Conservation (phyloP, 306 rosid genomes). For the Psophocarpus tetragonolobus region DNA sequence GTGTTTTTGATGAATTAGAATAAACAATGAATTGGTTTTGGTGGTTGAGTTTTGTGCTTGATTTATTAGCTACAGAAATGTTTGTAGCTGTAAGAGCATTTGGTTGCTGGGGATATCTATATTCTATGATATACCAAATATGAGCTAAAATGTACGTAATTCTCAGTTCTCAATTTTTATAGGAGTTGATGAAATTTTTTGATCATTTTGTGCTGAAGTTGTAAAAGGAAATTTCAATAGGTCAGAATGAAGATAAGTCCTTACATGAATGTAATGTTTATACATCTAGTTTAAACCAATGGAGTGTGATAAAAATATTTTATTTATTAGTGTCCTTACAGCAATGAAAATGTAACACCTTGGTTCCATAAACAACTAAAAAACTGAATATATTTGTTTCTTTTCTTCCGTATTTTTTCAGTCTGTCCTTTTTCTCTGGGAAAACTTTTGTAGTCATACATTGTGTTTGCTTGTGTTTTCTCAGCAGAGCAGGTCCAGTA, state of each 20-base stretch:
- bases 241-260: background rate
- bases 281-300: background rate
- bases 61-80: background rate
- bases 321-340: background rate
- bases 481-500: background rate
- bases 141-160: background rate
- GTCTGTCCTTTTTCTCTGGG: background rate
- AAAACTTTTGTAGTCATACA: conserved; percentile 6
- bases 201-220: conserved; percentile 16
- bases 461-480: background rate
- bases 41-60: background rate
- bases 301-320: background rate
- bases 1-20: conserved; percentile 19
- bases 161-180: too few relatives aligned
- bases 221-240: background rate
- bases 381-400: background rate
- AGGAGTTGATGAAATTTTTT: background rate
- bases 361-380: background rate
- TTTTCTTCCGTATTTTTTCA: background rate
- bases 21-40: background rate
- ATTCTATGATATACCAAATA: background rate
- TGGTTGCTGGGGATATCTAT: background rate
- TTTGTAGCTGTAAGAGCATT: conserved; percentile 2
- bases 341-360: background rate
- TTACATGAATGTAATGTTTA: background rate